Conservation (phyloP, 495 filamentous ascomycete species). For the Penicillium goetzii region DNA sequence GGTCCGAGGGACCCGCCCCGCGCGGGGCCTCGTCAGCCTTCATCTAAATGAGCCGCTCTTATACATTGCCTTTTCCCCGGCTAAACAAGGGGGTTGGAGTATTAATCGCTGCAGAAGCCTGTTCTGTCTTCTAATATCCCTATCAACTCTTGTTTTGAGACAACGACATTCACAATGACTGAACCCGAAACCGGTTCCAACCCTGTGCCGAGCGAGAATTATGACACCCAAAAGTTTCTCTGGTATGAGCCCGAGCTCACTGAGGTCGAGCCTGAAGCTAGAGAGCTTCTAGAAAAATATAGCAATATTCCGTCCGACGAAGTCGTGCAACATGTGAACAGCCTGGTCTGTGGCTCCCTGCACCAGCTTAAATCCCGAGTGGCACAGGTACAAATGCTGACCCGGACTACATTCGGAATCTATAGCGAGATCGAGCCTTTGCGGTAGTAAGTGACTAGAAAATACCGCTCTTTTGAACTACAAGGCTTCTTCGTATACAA, state of each 20-base stretch:
- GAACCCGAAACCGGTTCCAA: slow-evolving; percentile 21
- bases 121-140: neutral
- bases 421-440: slow-evolving; percentile 27
- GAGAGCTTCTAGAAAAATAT: slow-evolving; percentile 50
- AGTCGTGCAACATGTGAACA: slow-evolving; percentile 50
- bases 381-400: neutral
- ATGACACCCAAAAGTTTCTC: slow-evolving; percentile 16
- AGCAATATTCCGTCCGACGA: slow-evolving; percentile 48
- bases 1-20: neutral
- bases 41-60: neutral
- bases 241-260: slow-evolving; percentile 27
- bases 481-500: neutral
- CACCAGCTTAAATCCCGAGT: no score
- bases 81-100: neutral
- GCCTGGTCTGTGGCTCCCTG: slow-evolving; percentile 38
- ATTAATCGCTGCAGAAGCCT: neutral
- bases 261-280: slow-evolving; percentile 27
- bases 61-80: neutral
- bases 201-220: slow-evolving; percentile 18
- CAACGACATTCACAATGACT: slow-evolving; percentile 12
- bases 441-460: slow-evolving; percentile 20
- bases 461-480: no score
- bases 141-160: neutral
- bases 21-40: neutral
- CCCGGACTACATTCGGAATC: neutral